A percentile compares a stretch with the other conserved stretches of the same genome.
These are phyloP conservation scores for Phlegmacium glaucopus DNA, from an alignment of 768 basidiomycete genomes.

Conservation along the genomic window DNA sequence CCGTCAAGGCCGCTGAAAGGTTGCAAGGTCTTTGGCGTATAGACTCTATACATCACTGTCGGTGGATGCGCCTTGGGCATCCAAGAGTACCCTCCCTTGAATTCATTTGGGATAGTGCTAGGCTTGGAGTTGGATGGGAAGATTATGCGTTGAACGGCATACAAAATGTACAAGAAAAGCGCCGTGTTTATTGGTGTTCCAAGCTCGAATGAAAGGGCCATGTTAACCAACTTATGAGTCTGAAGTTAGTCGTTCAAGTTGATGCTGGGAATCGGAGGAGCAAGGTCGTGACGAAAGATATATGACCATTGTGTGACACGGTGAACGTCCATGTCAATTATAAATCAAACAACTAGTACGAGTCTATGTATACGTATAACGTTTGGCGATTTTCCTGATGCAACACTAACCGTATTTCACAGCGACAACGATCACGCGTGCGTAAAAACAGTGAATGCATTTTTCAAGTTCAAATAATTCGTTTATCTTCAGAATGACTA, in stretches of 20 bases:
- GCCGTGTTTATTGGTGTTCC: conserved; percentile 80
- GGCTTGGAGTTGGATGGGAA: conserved; percentile 61
- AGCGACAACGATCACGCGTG: conserved; percentile 86
- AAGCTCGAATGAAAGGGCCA: conserved; percentile 44
- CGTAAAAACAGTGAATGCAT: conserved; percentile 35
- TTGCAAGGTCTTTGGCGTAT: conserved; percentile 72
- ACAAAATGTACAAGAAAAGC: conserved; percentile 74
- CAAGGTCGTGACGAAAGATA: no score
- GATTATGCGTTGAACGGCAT: conserved; percentile 70
- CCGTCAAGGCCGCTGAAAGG: conserved; percentile 63
- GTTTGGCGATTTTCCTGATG: no score
- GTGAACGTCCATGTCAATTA: no score
- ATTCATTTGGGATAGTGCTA: conserved; percentile 56
- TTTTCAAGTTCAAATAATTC: conserved; percentile 16
- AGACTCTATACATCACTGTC: conserved; percentile 72
- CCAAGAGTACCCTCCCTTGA: conserved; percentile 88
- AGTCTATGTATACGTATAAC: no score
- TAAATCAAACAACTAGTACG: no score
- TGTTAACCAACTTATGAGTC: conserved; percentile 10
- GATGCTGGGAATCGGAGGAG: no score
- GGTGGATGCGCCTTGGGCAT: conserved; percentile 81
- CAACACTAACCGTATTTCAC: conserved; percentile 16
- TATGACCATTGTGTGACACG: no score
- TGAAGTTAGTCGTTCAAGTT: no score
- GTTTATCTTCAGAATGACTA: conserved; percentile 63